Evolutionary conservation across 345 rosid genomes (phyloP).

Genomic region (Corymbia maculata): DNA sequence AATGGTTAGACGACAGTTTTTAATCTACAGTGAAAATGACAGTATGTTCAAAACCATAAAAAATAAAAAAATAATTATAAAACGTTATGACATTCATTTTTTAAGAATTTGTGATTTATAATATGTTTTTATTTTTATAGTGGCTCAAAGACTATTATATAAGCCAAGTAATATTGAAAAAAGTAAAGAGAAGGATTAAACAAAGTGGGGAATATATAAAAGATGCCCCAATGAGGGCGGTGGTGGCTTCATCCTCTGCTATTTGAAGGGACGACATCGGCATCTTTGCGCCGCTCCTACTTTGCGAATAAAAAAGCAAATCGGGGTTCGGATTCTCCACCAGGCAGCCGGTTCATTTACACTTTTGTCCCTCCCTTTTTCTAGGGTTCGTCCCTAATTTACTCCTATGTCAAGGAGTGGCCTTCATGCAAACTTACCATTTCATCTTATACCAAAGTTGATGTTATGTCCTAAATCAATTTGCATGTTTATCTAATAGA

Average conservation of each 20-base stretch:
- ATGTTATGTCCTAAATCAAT: neutral
- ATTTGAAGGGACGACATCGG: neutral
- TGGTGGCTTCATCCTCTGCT: neutral
- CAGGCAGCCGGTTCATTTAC: neutral
- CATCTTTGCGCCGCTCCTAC: conserved; percentile 1
- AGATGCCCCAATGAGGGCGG: neutral
- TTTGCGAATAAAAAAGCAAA: conserved; percentile 39
- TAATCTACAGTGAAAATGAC: no score
- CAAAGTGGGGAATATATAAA: neutral
- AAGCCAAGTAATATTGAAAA: neutral
- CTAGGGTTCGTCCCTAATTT: neutral
- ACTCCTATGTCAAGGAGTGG: neutral
- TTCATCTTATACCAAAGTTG: neutral
- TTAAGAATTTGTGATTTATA: no score
- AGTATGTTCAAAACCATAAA: no score
- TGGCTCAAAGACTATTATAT: no score
- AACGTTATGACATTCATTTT: no score
- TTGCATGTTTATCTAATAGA: neutral
- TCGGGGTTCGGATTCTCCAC: conserved; percentile 17
- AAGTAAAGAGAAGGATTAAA: neutral
- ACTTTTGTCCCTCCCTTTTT: neutral
- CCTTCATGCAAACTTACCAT: neutral
- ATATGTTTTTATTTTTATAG: no score
- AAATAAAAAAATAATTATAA: no score
- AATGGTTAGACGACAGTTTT: no score